Conservation (phyloP, 2,329 filamentous ascomycete genomes). For the Arthrobotrys sphaeroides region DNA sequence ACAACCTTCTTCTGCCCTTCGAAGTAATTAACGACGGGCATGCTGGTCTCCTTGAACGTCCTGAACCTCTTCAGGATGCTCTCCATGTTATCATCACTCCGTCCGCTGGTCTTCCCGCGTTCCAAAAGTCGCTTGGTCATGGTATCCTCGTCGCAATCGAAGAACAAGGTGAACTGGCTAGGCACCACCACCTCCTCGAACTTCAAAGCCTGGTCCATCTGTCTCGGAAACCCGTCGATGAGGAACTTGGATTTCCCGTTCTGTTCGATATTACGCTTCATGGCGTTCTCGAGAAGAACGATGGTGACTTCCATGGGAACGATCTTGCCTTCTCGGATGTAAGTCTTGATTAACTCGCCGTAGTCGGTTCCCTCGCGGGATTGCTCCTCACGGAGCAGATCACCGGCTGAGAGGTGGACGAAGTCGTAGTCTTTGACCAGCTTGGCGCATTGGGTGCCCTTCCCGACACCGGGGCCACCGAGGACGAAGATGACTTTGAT, state of each 20-base stretch:
- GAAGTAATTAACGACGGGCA: constrained; percentile 93
- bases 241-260: constrained; percentile 74
- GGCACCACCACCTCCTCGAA: constrained; percentile 91
- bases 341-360: constrained; percentile 88
- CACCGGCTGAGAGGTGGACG: constrained; percentile 90
- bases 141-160: constrained; percentile 87
- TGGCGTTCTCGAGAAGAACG: constrained; percentile 90
- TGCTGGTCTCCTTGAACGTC: constrained; percentile 93
- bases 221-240: constrained; percentile 84
- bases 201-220: constrained; percentile 94
- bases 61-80: constrained; percentile 96
- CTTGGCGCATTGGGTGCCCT: constrained; percentile 92
- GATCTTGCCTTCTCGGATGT: constrained; percentile 93
- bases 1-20: constrained; percentile 79
- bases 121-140: constrained; percentile 87
- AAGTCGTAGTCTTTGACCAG: constrained; percentile 89
- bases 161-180: constrained; percentile 87
- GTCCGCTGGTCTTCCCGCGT: constrained; percentile 89
- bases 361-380: constrained; percentile 85
- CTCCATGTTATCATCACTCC: constrained; percentile 92
- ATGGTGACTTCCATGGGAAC: constrained; percentile 98
- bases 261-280: constrained; percentile 72
- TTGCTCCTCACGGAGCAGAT: constrained; percentile 93
- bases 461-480: constrained; percentile 92
- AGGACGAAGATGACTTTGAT: constrained; percentile 97